Evolutionary conservation across 2,329 filamentous ascomycete species (phyloP), one percentile per base, ranked within the genome.

Genomic region (Stemphylium vesicarium): DNA sequence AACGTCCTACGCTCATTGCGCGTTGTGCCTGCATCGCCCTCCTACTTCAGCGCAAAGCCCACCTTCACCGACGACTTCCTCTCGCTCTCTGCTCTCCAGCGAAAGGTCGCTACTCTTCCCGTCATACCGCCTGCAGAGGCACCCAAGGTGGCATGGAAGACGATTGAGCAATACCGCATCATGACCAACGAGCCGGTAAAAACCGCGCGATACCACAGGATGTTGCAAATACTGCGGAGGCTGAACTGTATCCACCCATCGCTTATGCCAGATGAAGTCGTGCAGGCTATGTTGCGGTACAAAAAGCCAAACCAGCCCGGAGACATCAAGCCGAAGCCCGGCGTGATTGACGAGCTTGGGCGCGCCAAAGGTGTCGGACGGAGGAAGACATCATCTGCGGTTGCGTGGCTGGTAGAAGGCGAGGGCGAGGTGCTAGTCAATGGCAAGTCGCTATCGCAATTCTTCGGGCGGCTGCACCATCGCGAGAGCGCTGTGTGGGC

Each of bases 401-500:
- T 88, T 51, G 95, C 91, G 9, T 96, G 88, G 80, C 80, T 99
- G 18, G 92, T 99, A 4, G 94, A 98, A 78, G 95, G 95, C 5
- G 92, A 90, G 10, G 96, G 95, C 12, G 90, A 98, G 78, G 86
- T 96, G 12, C 75, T 96, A 64, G 82, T 99, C 75, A 99, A 99
- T 74, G 93, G 93, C 59, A 94, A 92, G 79, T 86, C 85, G n/a
- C 80, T 99, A 52, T 85, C 84, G 45, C 85, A 95, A 45, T 88
- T 86, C 18, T 99, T 99, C 75, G 90, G 88, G 31, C 87, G 95
- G 32, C 78, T 97, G 45, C 94, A 99, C 74, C 94, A 99, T 77
- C 87, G 95, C 38, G 95, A 98, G 80, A 97, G 92, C 72, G 94
- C 91, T 2, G 80, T 96, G 4, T 99, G 94, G 94, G 87, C 94